Evolutionary conservation across 2,329 filamentous ascomycete genomes (phyloP), one percentile per base, ranked within the genome.

Genomic region (Fusarium chlamydosporum): DNA sequence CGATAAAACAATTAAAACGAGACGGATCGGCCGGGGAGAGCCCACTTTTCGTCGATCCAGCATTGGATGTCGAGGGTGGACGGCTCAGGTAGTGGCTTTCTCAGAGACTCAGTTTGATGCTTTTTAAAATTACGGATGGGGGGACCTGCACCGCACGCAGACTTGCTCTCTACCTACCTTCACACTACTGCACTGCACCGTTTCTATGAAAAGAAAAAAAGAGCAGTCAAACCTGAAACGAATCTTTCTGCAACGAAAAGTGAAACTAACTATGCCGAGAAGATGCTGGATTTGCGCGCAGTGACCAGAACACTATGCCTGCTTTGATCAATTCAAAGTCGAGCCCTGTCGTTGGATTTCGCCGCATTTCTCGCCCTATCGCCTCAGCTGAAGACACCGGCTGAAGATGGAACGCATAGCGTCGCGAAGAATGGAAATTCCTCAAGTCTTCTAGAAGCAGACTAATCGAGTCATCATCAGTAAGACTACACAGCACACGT

Each of bases 191-290:
- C n/a, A 15, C 15, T 23, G 31, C 15, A 23, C 9, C 20, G 46
- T 50, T 48, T 50, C 46, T 37, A 50, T 37, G 34, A 23, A 27
- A 35, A 50, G 46, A 37, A 50, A 60, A 60, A 29, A 27, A 53
- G 16, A 20, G 23, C 23, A 56, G 33, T 55, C 31, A 18, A 18
- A 65, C 62, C 62, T 65, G 62, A 65, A 65, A 65, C 62, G 48
- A 55, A n/a, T 61, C 20, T 65, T 54, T 61, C 37, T 65, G 62
- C 46, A 61, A 65, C 62, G 20, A 37, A 47, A 35, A 45, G 37
- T 65, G 62, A 65, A 61, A 65, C 61, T 41, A 29, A 37, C 55
- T 65, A 65, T 65, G 23, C 62, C 37, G 1, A 58, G 41, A 59
- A 18, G 5, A 61, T 43, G 6, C 7, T 37, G 29, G 61, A 38